These are phyloP conservation scores for Warburgia ugandensis DNA, from an alignment of 164 flowering plant species.

Conservation along the genomic window DNA sequence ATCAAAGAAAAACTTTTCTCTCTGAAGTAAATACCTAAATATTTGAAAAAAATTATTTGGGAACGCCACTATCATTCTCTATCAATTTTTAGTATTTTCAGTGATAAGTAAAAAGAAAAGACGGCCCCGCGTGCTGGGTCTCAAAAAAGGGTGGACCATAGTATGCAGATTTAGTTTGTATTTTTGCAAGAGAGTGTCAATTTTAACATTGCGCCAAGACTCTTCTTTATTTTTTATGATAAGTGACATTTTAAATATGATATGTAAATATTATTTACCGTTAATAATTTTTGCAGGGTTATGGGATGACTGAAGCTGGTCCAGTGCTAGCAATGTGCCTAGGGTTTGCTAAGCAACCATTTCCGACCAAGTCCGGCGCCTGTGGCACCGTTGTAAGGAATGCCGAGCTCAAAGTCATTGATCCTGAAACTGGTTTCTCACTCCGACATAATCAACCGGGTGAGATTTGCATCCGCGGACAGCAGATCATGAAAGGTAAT, in stretches of 20 bases:
- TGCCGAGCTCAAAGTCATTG: slow-evolving; percentile 64
- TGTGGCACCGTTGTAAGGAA: slow-evolving; percentile 83
- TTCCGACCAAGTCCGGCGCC: slow-evolving; percentile 60
- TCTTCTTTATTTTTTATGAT: not conserved
- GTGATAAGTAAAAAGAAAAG: too few species aligned
- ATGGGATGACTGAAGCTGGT: slow-evolving; percentile 90
- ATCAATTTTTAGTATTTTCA: too few species aligned
- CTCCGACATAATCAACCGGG: slow-evolving; percentile 57
- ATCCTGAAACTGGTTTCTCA: slow-evolving; percentile 51
- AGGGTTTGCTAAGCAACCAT: slow-evolving; percentile 63
- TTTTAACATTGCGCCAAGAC: too few species aligned
- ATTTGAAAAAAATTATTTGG: too few species aligned
- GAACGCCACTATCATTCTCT: too few species aligned
- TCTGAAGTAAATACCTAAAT: too few species aligned
- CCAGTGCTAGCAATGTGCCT: slow-evolving; percentile 65
- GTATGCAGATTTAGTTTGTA: too few species aligned
- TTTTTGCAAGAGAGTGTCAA: too few species aligned
- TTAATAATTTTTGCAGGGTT: slow-evolving; percentile 39
- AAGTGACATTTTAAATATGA: not conserved
- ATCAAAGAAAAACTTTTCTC: too few species aligned
- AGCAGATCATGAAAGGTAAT: slow-evolving; percentile 74
- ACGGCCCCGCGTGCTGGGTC: too few species aligned
- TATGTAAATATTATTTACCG: not conserved
- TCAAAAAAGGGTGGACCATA: too few species aligned
- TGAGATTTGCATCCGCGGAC: slow-evolving; percentile 69